Conservation (phyloP, 768 basidiomycete species). For the Lentinula sp. region DNA sequence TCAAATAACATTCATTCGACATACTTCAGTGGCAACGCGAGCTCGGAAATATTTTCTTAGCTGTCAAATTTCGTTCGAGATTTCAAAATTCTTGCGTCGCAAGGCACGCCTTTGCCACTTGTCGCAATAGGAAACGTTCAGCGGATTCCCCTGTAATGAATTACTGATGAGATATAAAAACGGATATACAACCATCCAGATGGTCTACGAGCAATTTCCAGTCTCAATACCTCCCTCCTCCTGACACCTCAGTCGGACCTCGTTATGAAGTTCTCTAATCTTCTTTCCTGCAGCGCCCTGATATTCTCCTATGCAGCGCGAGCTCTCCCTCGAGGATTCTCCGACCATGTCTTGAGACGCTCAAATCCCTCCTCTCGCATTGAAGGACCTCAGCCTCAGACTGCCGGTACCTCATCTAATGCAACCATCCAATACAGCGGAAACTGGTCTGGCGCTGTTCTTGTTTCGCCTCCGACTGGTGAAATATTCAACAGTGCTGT, state of each 20-base stretch:
- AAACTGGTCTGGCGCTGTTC: slow-evolving; percentile 25
- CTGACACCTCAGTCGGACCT: neutral
- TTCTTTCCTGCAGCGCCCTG: neutral
- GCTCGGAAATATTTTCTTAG: neutral
- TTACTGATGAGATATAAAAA: neutral
- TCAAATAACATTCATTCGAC: neutral
- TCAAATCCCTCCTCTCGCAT: neutral
- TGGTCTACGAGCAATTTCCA: neutral
- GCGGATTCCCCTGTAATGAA: neutral
- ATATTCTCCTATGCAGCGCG: neutral
- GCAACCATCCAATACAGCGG: slow-evolving; percentile 14
- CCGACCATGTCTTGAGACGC: neutral
- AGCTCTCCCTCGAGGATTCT: neutral
- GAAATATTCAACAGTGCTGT: slow-evolving; percentile 21
- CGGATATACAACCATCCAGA: neutral
- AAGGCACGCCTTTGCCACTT: neutral
- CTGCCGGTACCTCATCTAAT: neutral
- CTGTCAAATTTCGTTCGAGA: neutral
- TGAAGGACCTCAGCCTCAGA: neutral
- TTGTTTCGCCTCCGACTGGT: slow-evolving; percentile 8
- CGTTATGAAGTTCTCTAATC: neutral
- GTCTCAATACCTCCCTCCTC: neutral
- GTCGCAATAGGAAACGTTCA: neutral
- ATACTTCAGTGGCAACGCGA: neutral
- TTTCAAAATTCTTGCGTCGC: neutral